Percentiles rank a stretch among this genome's conserved stretches.
These are phyloP conservation scores for Thyridium curvatum DNA, from an alignment of 2,329 filamentous ascomycete species.

Conservation along the genomic window DNA sequence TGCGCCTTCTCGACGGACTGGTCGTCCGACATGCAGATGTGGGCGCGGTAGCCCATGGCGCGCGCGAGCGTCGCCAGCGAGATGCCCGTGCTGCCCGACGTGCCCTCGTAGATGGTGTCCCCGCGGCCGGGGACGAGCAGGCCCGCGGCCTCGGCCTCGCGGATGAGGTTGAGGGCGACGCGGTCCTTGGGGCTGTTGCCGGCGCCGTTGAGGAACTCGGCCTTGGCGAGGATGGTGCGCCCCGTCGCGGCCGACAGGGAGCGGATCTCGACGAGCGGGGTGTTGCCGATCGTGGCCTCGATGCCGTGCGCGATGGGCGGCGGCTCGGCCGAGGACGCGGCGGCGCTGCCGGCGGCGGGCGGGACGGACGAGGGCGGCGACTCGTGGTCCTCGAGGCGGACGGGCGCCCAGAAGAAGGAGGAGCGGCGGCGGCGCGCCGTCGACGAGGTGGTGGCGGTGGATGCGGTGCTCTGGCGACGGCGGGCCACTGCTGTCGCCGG, in stretches of 20 bases:
- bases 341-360: slow-evolving; percentile 1
- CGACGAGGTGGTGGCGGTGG: no score
- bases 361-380: slow-evolving; percentile 11
- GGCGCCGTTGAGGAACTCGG: slow-evolving; percentile 93
- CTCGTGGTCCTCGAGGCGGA: slow-evolving; percentile 52
- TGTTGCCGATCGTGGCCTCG: slow-evolving; percentile 89
- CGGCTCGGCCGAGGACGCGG: slow-evolving; percentile 13
- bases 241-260: slow-evolving; percentile 83
- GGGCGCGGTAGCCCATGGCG: slow-evolving; percentile 81
- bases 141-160: slow-evolving; percentile 70
- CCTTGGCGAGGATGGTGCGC: slow-evolving; percentile 86
- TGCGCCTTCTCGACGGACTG: slow-evolving; percentile 84
- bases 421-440: no score
- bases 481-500: slow-evolving; percentile 4
- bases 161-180: slow-evolving; percentile 86
- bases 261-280: slow-evolving; percentile 78
- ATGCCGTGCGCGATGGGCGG: slow-evolving; percentile 65
- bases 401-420: slow-evolving; percentile 37
- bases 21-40: slow-evolving; percentile 97
- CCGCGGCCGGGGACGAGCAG: slow-evolving; percentile 72
- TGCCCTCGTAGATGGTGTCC: slow-evolving; percentile 96
- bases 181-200: slow-evolving; percentile 93
- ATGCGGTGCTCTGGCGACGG: no score
- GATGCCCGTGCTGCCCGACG: slow-evolving; percentile 92
- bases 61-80: slow-evolving; percentile 85